Conservation (phyloP, 176 grass and related monocot species). For the Eremochloa ophiuroides region DNA sequence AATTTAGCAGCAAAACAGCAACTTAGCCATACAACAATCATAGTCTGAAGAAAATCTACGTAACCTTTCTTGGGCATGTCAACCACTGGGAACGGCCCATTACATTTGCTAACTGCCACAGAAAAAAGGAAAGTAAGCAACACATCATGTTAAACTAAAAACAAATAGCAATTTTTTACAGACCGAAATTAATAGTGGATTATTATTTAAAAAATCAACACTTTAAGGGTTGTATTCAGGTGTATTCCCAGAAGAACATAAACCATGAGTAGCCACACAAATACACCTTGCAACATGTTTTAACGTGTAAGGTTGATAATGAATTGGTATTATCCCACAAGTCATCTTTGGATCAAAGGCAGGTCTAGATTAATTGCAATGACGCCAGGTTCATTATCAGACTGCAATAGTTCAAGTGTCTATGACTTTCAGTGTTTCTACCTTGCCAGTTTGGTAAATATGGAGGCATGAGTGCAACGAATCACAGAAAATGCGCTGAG, state of each 20-base stretch:
- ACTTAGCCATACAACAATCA: conserved; percentile 5
- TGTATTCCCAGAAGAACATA: background rate
- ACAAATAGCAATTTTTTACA: background rate
- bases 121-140: background rate
- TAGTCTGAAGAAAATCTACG: conserved; percentile 14
- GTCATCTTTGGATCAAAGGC: background rate
- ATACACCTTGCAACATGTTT: background rate
- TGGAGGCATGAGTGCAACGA: background rate
- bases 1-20: conserved; percentile 27
- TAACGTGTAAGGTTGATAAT: background rate
- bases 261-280: background rate
- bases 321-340: background rate
- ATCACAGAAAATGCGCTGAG: background rate
- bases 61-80: conserved; percentile 91
- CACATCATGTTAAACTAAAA: conserved; percentile 13
- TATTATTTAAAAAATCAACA: conserved; percentile 1
- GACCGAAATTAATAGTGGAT: background rate
- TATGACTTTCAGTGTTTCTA: background rate
- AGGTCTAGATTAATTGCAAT: background rate
- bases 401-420: background rate
- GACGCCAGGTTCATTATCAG: background rate
- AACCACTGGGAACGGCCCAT: conserved; percentile 86
- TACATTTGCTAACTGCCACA: conserved; percentile 83
- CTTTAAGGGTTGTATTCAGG: background rate
- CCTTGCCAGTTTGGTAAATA: background rate